phyloP scores from a whole-genome alignment of 768 basidiomycete species.

The Auriculariales sp. region DNA sequence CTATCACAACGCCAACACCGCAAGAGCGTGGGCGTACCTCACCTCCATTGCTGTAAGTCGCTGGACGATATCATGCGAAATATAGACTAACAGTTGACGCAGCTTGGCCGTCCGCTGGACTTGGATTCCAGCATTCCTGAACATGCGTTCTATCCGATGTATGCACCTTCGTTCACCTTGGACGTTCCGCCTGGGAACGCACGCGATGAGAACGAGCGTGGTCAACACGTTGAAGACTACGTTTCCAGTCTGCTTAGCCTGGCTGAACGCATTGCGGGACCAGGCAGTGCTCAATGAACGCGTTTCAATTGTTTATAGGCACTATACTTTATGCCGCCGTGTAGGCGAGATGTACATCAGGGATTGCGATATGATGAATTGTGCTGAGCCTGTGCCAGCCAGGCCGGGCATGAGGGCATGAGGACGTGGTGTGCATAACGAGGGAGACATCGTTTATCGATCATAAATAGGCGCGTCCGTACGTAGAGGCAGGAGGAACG shows the following conservation, averaged over 20 bases:
- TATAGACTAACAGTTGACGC: no score
- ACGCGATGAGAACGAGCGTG: slow-evolving; percentile 55
- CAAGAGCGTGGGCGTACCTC: slow-evolving; percentile 74
- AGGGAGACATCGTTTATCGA: no score
- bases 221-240: slow-evolving; percentile 23
- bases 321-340: no score
- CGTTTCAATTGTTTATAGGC: no score
- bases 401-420: no score
- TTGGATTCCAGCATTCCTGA: slow-evolving; percentile 61
- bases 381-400: no score
- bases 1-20: slow-evolving; percentile 70
- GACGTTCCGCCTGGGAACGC: slow-evolving; percentile 62
- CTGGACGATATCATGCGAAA: no score
- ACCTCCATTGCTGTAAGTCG: slow-evolving; percentile 58
- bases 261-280: background rate
- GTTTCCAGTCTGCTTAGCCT: background rate
- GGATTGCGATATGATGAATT: no score
- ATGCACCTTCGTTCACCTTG: slow-evolving; percentile 69
- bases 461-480: no score
- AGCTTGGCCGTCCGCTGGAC: slow-evolving; percentile 45
- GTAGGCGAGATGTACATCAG: no score
- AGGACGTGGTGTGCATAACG: no score
- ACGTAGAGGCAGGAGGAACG: no score
- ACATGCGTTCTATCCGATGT: slow-evolving; percentile 54
- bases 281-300: background rate